Base-by-base conservation (phyloP, 352 stramenopile species). In the Globisporangium radiosum region DNA sequence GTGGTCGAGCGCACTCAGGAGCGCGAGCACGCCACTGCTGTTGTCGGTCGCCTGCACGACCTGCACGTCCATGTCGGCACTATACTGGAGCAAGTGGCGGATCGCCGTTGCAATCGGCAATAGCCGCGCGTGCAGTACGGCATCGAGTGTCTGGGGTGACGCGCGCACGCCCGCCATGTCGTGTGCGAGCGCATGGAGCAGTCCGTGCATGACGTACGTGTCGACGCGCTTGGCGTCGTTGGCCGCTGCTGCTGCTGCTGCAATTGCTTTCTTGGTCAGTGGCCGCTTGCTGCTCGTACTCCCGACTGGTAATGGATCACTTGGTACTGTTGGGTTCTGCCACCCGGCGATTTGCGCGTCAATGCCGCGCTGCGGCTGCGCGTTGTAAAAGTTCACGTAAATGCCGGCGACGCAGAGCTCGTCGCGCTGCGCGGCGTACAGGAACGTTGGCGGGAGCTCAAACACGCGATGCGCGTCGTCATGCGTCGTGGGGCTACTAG, bases 301-400 rank as follows among this genome's bases (percentile, higher is more conserved):
- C 7, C 48, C 5, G 17, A 55, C 53, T 33, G 59, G 59, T 10
- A 60, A 25, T 15, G 59, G n/a, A 17, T 65, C 59, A 0, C 39
- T 15, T 4, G 42, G 19, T n/a, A 43, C 53, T 15, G 54, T 59
- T 1, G 70, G 64, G 52, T 87, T 90, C 33, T 79, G 66, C 14
- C 76, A 87, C 9, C 83, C 84, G 52, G 84, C 74, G 60, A 94
- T 90, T 59, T 92, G 83, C 13, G 85, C 75, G 5, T 84, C 64
- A 38, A 94, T 79, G 9, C 78, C 81, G 52, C 71, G 71, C 53
- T 93, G 80, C 8, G 85, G 83, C 54, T 88, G 89, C 58, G 90
- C 81, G 64, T 94, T 94, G 72, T 90, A 94, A 42, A 87, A 94
- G 63, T 94, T 94, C 17, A 94, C 85, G 69, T 92, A 94, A 58